phyloP scores from a whole-genome alignment of 192 early-diverging fungal genomes.

The Pecoramyces ruminantium region DNA sequence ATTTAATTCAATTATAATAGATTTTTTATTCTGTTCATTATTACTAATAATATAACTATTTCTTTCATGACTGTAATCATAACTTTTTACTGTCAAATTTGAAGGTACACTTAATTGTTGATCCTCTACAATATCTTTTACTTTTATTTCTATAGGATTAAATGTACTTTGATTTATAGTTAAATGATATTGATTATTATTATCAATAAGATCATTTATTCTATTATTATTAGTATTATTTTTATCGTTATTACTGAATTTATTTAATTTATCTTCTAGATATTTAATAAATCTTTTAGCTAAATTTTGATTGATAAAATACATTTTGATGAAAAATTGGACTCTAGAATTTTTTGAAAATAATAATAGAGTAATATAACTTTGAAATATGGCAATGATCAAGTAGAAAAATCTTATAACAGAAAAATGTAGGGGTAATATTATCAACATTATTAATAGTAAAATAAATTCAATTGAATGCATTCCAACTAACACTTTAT shows the following conservation, averaged over 20 bases:
- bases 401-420: neutral
- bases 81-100: neutral
- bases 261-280: too few relatives aligned
- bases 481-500: neutral
- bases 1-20: too few relatives aligned
- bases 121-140: neutral
- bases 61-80: neutral
- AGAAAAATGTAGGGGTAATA: neutral
- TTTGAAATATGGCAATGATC: neutral
- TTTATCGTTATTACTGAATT: neutral
- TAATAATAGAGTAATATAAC: too few relatives aligned
- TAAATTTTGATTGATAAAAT: too few relatives aligned
- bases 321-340: too few relatives aligned
- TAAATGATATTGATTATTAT: neutral
- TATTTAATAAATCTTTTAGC: too few relatives aligned
- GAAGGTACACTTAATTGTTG: neutral
- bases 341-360: too few relatives aligned
- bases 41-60: neutral
- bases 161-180: too few relatives aligned
- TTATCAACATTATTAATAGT: neutral
- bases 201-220: neutral
- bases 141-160: neutral
- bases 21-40: neutral
- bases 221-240: neutral
- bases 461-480: neutral